phyloP scores from a whole-genome alignment of 768 basidiomycete genomes.

The Russula ochroleuca region DNA sequence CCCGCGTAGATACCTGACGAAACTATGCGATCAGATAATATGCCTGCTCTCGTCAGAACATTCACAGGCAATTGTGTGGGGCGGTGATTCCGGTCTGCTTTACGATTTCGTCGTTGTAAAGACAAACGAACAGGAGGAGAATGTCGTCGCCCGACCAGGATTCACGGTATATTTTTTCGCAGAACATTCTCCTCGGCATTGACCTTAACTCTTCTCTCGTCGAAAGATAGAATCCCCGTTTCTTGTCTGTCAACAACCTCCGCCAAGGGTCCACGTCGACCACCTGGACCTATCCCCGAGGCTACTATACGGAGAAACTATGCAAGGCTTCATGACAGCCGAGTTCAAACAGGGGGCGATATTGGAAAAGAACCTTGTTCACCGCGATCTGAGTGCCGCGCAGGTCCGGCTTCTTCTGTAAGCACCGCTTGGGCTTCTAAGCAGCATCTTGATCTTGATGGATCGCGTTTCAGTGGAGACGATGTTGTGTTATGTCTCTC shows the following conservation, averaged over 20 bases:
- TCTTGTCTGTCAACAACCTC: not conserved
- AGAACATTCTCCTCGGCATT: not conserved
- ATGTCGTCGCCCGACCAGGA: conserved; percentile 42
- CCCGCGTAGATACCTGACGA: conserved; percentile 13
- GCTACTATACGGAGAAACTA: conserved; percentile 25
- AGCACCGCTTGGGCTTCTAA: not conserved
- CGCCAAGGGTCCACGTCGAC: not conserved
- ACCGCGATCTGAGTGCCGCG: not conserved
- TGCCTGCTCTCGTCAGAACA: conserved; percentile 50
- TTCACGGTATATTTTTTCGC: conserved; percentile 40
- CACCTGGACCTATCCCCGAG: not conserved
- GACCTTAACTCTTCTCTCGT: not conserved
- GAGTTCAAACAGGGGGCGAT: conserved; percentile 12
- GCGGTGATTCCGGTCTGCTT: conserved; percentile 43
- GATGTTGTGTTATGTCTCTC: conserved; percentile 18
- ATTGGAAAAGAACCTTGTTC: not conserved
- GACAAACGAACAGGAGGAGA: conserved; percentile 55
- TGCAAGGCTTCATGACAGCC: conserved; percentile 27
- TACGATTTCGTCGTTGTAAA: conserved; percentile 53
- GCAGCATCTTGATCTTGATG: not conserved
- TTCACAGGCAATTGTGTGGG: conserved; percentile 44
- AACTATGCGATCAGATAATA: conserved; percentile 46
- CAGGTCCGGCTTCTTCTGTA: conserved; percentile 16
- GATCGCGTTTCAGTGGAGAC: conserved; percentile 1
- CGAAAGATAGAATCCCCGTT: conserved; percentile 1